Evolutionary conservation across 1,139 yeast species (phyloP), one percentile per base, ranked within the genome.

Genomic region (Suhomyces choctaworum): DNA sequence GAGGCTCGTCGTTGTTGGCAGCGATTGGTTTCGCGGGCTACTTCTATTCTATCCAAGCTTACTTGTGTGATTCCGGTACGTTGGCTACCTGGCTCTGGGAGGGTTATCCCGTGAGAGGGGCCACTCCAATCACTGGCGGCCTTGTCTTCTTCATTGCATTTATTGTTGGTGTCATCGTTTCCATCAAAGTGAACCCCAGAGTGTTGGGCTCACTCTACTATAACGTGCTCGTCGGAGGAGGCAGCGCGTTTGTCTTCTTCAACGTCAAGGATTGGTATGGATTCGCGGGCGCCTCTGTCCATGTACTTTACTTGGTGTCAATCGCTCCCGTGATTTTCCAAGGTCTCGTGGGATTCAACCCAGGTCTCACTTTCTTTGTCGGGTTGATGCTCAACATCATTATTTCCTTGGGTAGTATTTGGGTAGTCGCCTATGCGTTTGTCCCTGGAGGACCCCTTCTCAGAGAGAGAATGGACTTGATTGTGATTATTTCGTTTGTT

Each of bases 381-480:
- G 82, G 82, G 1, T 73, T 81, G 37, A 57, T 83, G 11, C 54
- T 79, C 37, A 68, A 78, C 42, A 64, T 83, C 29, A 42, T 85
- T 5, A 59, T 85, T 27, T 66, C 80, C 11, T 70, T 92, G 44
- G 92, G 86, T 10, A 92, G 90, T 60, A 95, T 92, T 32, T 92
- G 97, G 97, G 80, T 85, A 35, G 98, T 92, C 26, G 98, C 98
- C 0, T 92, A 92, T 59, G 98, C 98, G 0, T 92, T 92, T 64
- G 98, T 92, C 33, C 98, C 98, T 11, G 92, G 87, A 44, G 98
- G 98, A 4, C 82, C 82, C 54, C 47, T 85, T 17, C 69, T 92
- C 39, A 78, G 98, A 54, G 98, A 92, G 62, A 77, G 96, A 56
- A 81, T 92, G 4, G 95, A 89, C 58, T 59, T 85, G 27, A 77